Evolutionary conservation across 805 yeast genomes (phyloP), one percentile per base, ranked within the genome.

Genomic region (Starmera caribaea): DNA sequence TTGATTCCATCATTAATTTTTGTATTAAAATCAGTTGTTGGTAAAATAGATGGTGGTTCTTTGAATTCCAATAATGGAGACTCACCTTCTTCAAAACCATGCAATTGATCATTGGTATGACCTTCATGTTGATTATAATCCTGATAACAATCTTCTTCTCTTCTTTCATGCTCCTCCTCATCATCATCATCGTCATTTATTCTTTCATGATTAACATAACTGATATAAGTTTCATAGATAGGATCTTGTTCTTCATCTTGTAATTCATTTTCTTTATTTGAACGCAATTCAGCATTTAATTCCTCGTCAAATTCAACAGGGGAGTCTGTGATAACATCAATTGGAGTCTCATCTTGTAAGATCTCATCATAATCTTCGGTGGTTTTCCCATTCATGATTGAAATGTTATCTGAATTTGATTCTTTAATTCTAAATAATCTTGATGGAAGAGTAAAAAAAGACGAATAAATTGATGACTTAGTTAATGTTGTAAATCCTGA

Each of bases 201-300:
- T 8, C 28, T 15, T n/a, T 35, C 21, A 34, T 28, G 30, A 29
- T 38, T 36, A 11, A 43, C 32, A 15, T 45, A 43, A 15, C 33
- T 38, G n/a, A 45, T 39, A 35, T 43, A 45, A 17, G 39, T 39
- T 8, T 43, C 42, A 27, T 43, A 41, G 2, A 45, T 35, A 4
- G 43, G 40, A 38, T 45, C 48, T 34, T 34, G 17, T 12, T 28
- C 40, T 6, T 28, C 41, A 33, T 36, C 24, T 3, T 21, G 33
- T 2, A 17, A 17, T n/a, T 38, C 39, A 11, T 17, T 34, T 12
- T 26, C 33, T 6, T 7, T 39, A 21, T 21, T 21, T 7, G 24
- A 21, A 21, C 24, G 24, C 11, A 15, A 8, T 12, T 15, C 16
- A 5, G 16, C 26, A 26, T 30, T 9, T 5, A 16, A 4, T 4